Base-by-base conservation (phyloP, 768 basidiomycete genomes). In the Mrakia gelida region DNA sequence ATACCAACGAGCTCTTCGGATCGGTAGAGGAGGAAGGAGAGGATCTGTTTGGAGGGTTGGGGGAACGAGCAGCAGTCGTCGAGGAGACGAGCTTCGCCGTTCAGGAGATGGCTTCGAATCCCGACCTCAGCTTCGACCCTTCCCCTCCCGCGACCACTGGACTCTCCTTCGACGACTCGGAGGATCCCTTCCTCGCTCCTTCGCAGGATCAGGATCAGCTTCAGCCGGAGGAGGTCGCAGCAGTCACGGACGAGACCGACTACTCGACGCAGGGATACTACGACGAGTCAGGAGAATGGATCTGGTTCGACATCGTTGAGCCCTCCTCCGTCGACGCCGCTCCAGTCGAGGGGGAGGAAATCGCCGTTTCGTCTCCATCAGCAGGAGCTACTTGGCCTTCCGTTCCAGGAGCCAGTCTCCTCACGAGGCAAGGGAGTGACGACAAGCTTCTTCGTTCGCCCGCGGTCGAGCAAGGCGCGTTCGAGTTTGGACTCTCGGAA, bases 1-100 rank as follows among this genome's bases (percentile, higher is more conserved):
- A 67, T 16, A 43, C 63, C 28, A 38, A 45, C 62, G 63, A 67
- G 21, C 63, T 75, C 21, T 75, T 75, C 34, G 74, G 74, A 8
- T 30, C 62, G 10, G 45, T 38, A 5, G 73, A 65, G 11, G 62
- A 43, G 28, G 41, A 67, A 4, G 74, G 43, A 28, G 74, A 67
- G 3, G 41, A 45, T n/a, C 23, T 34, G 5, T 43, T 75, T 26
- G 62, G 30, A 34, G 28, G 26, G 13, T 10, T 23, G n/a, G 45
- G 13, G 6, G 61, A 30, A n/a, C 18, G 23, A 52, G 30, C 54
- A 56, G 13, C 34, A 2, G 49, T 43, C 26, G 73, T 28, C 52
- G 32, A n/a, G 8, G 34, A 26, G 73, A 16, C 73, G 56, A 34
- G 67, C 34, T 45, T 45, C 15, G 45, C 45, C 45, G 45, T 45